Evolutionary conservation across 2,329 filamentous ascomycete species (phyloP).

Genomic region (Pseudogymnoascus verrucosus): DNA sequence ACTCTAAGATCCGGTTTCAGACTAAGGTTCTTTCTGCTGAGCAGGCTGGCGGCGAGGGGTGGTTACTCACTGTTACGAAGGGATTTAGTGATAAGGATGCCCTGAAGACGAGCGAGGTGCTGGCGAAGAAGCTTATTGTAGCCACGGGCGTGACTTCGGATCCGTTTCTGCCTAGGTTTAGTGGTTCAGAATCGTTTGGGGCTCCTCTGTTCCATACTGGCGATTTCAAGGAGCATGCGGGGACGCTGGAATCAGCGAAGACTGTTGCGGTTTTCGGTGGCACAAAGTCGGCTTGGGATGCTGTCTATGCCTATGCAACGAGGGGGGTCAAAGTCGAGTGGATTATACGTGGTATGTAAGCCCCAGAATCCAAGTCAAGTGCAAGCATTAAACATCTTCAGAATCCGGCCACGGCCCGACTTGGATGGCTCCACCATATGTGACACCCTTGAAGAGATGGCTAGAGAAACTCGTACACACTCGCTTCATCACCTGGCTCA

Average conservation of each 20-base stretch:
- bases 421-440: slow-evolving; percentile 51
- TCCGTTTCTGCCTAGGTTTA: slow-evolving; percentile 39
- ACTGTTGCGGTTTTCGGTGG: slow-evolving; percentile 50
- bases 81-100: slow-evolving; percentile 16
- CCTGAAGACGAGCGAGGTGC: slow-evolving; percentile 22
- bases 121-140: slow-evolving; percentile 41
- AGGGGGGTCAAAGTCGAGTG: slow-evolving; percentile 49
- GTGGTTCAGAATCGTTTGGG: slow-evolving; percentile 38
- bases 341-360: slow-evolving; percentile 45
- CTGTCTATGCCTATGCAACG: slow-evolving; percentile 52
- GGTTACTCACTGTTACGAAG: slow-evolving; percentile 30
- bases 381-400: neutral
- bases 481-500: slow-evolving; percentile 65
- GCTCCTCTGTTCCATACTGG: slow-evolving; percentile 43
- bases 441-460: slow-evolving; percentile 60
- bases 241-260: slow-evolving; percentile 35
- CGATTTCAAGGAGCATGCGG: slow-evolving; percentile 35
- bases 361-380: neutral
- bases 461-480: slow-evolving; percentile 60
- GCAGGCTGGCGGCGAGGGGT: slow-evolving; percentile 35
- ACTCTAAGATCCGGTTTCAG: slow-evolving; percentile 38
- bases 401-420: slow-evolving; percentile 48
- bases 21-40: slow-evolving; percentile 42
- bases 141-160: slow-evolving; percentile 49
- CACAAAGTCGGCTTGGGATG: slow-evolving; percentile 58